Base-by-base conservation (phyloP, 2,329 filamentous ascomycete species). In the Monilinia fructigena region DNA sequence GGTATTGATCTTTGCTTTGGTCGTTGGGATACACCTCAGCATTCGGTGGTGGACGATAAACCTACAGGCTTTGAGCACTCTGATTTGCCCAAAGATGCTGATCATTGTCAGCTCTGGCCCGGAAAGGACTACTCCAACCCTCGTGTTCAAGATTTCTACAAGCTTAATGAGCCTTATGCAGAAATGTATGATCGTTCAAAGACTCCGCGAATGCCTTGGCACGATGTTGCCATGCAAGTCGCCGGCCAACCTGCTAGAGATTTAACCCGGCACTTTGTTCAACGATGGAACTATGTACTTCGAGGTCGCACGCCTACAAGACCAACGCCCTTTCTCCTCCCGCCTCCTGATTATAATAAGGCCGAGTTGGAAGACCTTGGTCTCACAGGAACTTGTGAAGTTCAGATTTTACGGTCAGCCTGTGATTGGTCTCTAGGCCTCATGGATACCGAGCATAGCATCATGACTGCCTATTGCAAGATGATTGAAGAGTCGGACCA, bases 101-200 rank as follows among this genome's bases (percentile, higher is more conserved):
- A 98, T 75, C 91, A 97, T 76, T 97, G 93, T 74, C 95, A 98
- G 77, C 83, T 97, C 26, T 99, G 95, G 86, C 94, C 95, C 0
- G 95, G 95, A 61, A 99, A 99, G 77, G 95, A 99, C 77, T 99
- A 99, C 78, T 97, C 93, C 0, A 99, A 99, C 74, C 94, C 95
- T 23, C 85, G 95, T 72, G 92, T 97, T 3, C 91, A 96, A 73
- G 95, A 99, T 77, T 99, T 99, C 76, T 97, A 92, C 80, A 87
- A 89, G 67, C 85, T 99, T 35, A 90, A 95, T 75, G 92, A 96
- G 77, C 95, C 95, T 1, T 98, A 98, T 74, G 95, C 97, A 75
- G 95, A 99, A 78, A 98, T 98, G 95, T 99, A 98, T 75, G 92
- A 98, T 78, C 89, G 95, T 65, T 89, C 87, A 68, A 90, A 90